A percentile compares a stretch with the other conserved stretches of the same genome.
phyloP scores from a whole-genome alignment of 805 yeast species.

The Barnettozyma siamensis region DNA sequence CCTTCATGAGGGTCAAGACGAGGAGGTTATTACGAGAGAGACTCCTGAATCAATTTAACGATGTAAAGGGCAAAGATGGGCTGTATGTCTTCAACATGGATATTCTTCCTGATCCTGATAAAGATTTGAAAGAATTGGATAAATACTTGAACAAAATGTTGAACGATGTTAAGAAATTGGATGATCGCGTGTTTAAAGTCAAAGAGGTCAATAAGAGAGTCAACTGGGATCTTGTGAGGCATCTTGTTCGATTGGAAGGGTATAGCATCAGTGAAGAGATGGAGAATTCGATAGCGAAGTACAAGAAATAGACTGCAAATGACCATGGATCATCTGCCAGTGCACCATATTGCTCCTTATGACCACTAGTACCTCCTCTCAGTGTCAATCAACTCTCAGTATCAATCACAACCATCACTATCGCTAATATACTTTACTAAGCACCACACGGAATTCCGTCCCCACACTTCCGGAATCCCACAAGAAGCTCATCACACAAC shows the following conservation, averaged over 20 bases:
- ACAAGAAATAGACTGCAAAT: too few species aligned
- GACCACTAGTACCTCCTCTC: too few species aligned
- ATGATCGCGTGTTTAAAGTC: not conserved
- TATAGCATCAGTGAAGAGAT: slow-evolving; percentile 7
- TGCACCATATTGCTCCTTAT: too few species aligned
- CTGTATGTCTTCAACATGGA: slow-evolving; percentile 17
- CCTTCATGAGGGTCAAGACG: slow-evolving; percentile 14
- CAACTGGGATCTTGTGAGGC: slow-evolving; percentile 15
- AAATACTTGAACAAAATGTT: slow-evolving; percentile 3
- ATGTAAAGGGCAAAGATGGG: slow-evolving; percentile 16
- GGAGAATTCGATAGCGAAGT: not conserved
- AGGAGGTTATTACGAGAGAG: slow-evolving; percentile 11
- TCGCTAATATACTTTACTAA: too few species aligned
- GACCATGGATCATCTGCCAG: too few species aligned
- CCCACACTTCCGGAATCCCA: too few species aligned
- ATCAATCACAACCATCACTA: too few species aligned
- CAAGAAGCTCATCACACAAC: too few species aligned
- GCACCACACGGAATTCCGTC: too few species aligned
- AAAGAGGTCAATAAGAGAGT: slow-evolving; percentile 7
- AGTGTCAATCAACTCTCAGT: too few species aligned
- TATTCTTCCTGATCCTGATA: slow-evolving; percentile 11
- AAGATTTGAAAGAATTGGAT: slow-evolving; percentile 8
- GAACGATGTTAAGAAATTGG: slow-evolving; percentile 3
- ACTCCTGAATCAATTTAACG: slow-evolving; percentile 9
- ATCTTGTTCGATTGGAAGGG: slow-evolving; percentile 9